Evolutionary conservation across 345 rosid genomes (phyloP), one percentile per base, ranked within the genome.

Genomic region (Pugionium dolabratum): DNA sequence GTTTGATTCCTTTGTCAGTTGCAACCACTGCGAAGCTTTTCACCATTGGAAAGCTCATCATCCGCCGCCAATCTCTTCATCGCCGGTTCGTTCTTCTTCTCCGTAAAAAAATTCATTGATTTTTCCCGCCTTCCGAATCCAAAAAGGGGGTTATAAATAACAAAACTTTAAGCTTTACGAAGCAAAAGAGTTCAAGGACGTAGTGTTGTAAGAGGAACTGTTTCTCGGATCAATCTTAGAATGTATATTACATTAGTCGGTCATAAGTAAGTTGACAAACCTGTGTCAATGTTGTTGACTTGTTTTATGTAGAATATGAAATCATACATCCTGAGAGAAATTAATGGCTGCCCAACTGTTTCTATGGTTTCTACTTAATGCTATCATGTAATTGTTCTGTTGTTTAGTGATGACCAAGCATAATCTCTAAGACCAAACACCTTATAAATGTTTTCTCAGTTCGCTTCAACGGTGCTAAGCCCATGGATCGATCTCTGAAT

Each of bases 401-500:
- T 33, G 35, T 33, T 33, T 33, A 33, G 3, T 2, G 35, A 33
- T 33, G 35, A 33, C 1, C 32, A 31, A 31, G 32, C 32, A 31
- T 31, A 1, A 31, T 31, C 32, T 39, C 10, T 45, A 47, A 47
- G 10, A 48, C 35, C 6, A 49, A 49, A 4, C 54, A 49, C 8
- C 33, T 29, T 49, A 8, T 8, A 8, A 9, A 50, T 44, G 4
- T 44, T 28, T 48, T 51, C 6, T 30, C 59, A 64, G 69, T 40
- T 40, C 41, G 26, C 11, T 50, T 39, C 11, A 61, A 54, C 41
- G 2, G 32, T 40, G 34, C 4, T 28, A 52, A 36, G 5, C 39
- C 25, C 29, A 82, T 84, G 89, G 83, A 83, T 52, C 75, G 77
- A 36, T 56, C 75, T 28, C 42, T 42, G 68, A 85, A 83, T 66